Base-by-base conservation (phyloP, 106 monocot genomes). In the Triglochin maritima region DNA sequence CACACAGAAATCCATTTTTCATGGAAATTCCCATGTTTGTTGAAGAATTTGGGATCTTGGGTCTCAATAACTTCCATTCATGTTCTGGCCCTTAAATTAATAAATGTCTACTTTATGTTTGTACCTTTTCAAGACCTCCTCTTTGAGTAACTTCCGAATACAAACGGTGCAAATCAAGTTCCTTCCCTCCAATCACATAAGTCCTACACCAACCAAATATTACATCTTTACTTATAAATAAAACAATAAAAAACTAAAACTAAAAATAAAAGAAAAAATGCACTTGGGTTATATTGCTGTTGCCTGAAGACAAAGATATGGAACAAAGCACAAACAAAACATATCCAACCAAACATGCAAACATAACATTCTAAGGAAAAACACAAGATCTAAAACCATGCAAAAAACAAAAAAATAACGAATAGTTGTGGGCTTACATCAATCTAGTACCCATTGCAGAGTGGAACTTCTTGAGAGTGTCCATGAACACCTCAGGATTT, bases 151-250 rank as follows among this genome's bases (percentile, higher is more conserved):
- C 93, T 68, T 94, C 77, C 4, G 77, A 79, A 70, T 86, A 94
- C 54, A 94, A 65, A 46, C 73, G 75, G 62, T 89, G 89, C 67
- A 94, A 49, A 60, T 89, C 80, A 3, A 94, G 72, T 44, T 86
- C 89, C 68, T 86, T 89, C 53, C 93, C 89, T 68, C 93, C 93
- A 65, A 94, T 82, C 69, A 94, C 89, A 66, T 89, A 89, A 46
- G 79, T 65, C 86, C 93, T 93, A 46, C 17, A 47, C 17, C 56
- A 10, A 49, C 7, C 2, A 17, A 9, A 29, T 29, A 29, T 29
- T 29, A 29, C 29, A 29, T 29, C 29, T 29, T 29, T 29, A 65
- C 3, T 3, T 29, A 29, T 46, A 57, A 50, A 48, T 12, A 44
- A 5, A 81, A 8, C 12, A 11, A 17, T 6, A 69, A 13, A 60